phyloP scores from a whole-genome alignment of 169 alveolate species.

The Toxoplasma gondii region DNA sequence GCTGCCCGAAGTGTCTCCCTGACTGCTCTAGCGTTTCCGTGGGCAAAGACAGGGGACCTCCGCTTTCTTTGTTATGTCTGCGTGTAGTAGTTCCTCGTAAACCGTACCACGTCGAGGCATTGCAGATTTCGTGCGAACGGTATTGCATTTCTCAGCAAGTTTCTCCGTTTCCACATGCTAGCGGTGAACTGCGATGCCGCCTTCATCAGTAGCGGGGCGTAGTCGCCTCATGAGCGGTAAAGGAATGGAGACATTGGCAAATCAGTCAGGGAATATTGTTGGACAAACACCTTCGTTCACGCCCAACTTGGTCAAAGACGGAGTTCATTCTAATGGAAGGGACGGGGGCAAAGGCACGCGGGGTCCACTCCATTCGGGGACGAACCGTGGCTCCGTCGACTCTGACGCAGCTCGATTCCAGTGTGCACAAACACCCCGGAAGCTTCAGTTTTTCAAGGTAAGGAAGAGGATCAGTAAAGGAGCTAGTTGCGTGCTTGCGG shows the following conservation, averaged over 20 bases:
- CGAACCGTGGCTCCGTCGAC: not conserved
- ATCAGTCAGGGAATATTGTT: not conserved
- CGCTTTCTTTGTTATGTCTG: too few species aligned
- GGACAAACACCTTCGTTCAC: not conserved
- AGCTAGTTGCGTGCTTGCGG: too few species aligned
- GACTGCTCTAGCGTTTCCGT: too few species aligned
- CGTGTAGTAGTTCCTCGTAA: too few species aligned
- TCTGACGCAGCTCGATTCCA: not conserved
- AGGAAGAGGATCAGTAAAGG: not conserved
- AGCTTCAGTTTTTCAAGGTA: not conserved
- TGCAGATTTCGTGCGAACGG: too few species aligned
- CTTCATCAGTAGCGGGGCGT: not conserved
- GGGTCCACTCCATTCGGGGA: not conserved
- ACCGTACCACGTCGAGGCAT: too few species aligned
- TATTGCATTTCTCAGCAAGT: too few species aligned
- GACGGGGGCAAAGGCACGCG: not conserved
- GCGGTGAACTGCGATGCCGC: constrained; percentile 1
- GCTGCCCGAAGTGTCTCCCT: too few species aligned
- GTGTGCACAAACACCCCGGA: not conserved
- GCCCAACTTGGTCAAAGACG: not conserved
- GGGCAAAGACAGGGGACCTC: too few species aligned
- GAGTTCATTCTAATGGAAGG: not conserved
- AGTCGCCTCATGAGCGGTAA: not conserved
- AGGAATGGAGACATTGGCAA: not conserved
- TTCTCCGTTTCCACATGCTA: too few species aligned